Evolutionary conservation across 2,329 filamentous ascomycete species (phyloP), one percentile per base, ranked within the genome.

Genomic region (Fusarium penzigii): DNA sequence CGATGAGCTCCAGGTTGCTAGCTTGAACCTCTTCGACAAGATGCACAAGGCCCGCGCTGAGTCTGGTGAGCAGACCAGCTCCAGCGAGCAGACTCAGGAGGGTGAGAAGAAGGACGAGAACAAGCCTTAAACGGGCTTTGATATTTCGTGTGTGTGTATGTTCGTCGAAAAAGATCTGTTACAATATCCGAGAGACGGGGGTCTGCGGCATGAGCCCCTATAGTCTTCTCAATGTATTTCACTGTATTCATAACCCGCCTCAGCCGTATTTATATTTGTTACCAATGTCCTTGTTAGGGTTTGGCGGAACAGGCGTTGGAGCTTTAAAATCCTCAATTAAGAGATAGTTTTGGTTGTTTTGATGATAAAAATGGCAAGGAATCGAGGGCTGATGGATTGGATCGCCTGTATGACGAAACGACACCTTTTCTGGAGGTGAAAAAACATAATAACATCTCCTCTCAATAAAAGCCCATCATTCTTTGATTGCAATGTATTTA

Each of bases 11-110:
- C 94, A 97, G 81, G 90, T 89, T 74, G 90, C 93, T 65, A 93
- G 89, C 77, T 82, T 99, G 78, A 96, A 90, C 79, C 87, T 97
- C 70, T 97, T 99, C 76, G 94, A 97, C 82, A 97, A 97, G 89
- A 96, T 99, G 90, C 93, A 99, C 89, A 95, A 96, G 84, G 91
- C 93, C 65, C 88, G 90, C 67, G 74, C 78, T 65, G 89, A 92
- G 79, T 80, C 80, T 65, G 74, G 79, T 69, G 61, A 66, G 53
- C 75, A 80, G 70, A 70, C 76, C 82, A 61, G 70, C 66, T 75
- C 66, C 64, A 74, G 67, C 72, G 65, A 77, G 67, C 75, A 77
- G 75, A 74, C 76, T 67, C 68, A 82, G 56, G 86, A 89, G 72
- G 85, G 81, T 62, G 86, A 92, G 79, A 89, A 89, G 82, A 92